These are phyloP conservation scores for Hypomontagnella submonticulosa DNA, from an alignment of 495 filamentous ascomycete genomes.

Conservation along the genomic window DNA sequence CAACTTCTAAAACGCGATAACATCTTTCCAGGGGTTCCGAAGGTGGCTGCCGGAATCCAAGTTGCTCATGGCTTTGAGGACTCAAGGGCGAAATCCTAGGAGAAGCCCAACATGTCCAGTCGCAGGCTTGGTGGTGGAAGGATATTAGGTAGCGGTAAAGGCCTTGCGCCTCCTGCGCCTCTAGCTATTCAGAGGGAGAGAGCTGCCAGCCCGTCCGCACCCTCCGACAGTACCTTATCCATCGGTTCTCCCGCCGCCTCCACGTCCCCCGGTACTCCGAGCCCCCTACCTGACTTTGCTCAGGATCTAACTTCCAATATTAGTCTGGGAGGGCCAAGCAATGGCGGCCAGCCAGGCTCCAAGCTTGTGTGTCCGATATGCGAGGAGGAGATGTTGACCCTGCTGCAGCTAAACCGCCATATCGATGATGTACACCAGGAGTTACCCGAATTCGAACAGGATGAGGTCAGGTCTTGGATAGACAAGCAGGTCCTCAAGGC, in stretches of 20 bases:
- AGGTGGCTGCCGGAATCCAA: conserved; percentile 5
- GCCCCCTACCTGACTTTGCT: conserved; percentile 52
- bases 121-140: conserved; percentile 89
- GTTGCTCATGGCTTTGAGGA: conserved; percentile 36
- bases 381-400: conserved; percentile 95
- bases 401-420: conserved; percentile 93
- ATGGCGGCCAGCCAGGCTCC: conserved; percentile 50
- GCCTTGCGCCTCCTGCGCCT: conserved; percentile 71
- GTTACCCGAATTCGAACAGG: conserved; percentile 90
- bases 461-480: conserved; percentile 99
- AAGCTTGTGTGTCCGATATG: conserved; percentile 93
- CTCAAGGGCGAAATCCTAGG: conserved; percentile 15
- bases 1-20: conserved; percentile 3
- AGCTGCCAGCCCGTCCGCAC: conserved; percentile 58
- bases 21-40: conserved; percentile 18
- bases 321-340: conserved; percentile 58
- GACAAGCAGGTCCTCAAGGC: conserved; percentile 95
- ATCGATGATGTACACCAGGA: conserved; percentile 95
- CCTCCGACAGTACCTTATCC: conserved; percentile 65
- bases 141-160: conserved; percentile 84
- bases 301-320: conserved; percentile 62
- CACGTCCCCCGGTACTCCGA: conserved; percentile 41
- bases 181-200: conserved; percentile 45
- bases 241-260: conserved; percentile 55
- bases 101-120: conserved; percentile 69